A percentile compares a stretch with the other conserved stretches of the same genome.
Conservation (phyloP, 2,329 filamentous ascomycete genomes). For the Onygenales sp. region DNA sequence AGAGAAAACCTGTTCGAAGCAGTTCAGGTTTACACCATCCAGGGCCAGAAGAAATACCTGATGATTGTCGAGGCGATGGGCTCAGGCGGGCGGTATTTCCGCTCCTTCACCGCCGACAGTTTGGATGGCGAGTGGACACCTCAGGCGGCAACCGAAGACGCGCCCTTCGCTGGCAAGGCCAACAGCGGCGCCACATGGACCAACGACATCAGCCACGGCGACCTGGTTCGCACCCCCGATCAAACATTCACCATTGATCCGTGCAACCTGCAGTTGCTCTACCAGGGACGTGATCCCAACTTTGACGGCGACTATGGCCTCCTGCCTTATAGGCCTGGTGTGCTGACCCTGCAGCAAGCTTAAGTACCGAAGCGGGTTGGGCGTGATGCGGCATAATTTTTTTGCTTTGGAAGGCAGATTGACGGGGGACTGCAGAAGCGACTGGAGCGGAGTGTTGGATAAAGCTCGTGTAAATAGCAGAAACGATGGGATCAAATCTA, state of each 20-base stretch:
- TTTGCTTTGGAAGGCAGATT: no score
- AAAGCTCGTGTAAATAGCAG: no score
- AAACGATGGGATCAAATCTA: no score
- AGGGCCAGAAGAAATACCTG: slow-evolving; percentile 48
- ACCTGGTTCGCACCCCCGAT: slow-evolving; percentile 48
- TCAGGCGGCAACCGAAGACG: slow-evolving; percentile 45
- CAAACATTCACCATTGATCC: slow-evolving; percentile 55
- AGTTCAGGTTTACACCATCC: slow-evolving; percentile 55
- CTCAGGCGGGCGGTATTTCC: slow-evolving; percentile 52
- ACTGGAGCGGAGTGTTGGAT: no score
- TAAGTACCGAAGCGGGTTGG: no score
- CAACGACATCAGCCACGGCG: slow-evolving; percentile 58
- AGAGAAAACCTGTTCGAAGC: slow-evolving; percentile 55
- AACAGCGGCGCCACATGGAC: slow-evolving; percentile 59
- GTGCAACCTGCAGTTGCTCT: slow-evolving; percentile 56
- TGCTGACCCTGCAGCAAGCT: slow-evolving; percentile 38
- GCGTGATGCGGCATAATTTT: no score
- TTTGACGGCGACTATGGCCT: slow-evolving; percentile 38
- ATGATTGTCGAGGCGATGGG: slow-evolving; percentile 61
- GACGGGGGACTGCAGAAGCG: no score
- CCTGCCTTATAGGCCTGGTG: slow-evolving; percentile 46
- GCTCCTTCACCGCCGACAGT: slow-evolving; percentile 53
- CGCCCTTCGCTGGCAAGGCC: slow-evolving; percentile 58
- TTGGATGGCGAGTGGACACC: slow-evolving; percentile 50
- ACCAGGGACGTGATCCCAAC: slow-evolving; percentile 47